phyloP scores from a whole-genome alignment of 2,329 filamentous ascomycete genomes.

The Aspergillus aculeatus region DNA sequence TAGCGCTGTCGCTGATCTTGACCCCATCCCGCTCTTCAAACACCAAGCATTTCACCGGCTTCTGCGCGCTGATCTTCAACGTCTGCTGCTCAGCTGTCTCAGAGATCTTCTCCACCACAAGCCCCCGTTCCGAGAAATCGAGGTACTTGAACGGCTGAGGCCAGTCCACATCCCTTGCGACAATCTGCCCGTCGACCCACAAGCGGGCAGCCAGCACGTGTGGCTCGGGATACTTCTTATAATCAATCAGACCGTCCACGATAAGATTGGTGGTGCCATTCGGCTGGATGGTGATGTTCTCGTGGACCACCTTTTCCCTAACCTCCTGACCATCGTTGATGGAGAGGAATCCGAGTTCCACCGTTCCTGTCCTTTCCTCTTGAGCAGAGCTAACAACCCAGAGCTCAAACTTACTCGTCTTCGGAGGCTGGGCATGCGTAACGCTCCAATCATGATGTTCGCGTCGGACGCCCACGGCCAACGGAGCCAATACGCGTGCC shows the following conservation, averaged over 20 bases:
- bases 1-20: slow-evolving; percentile 54
- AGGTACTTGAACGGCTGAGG: slow-evolving; percentile 62
- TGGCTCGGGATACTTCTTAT: slow-evolving; percentile 50
- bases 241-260: slow-evolving; percentile 52
- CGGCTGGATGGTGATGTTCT: slow-evolving; percentile 48
- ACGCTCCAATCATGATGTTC: slow-evolving; percentile 61
- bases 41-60: slow-evolving; percentile 60
- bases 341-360: slow-evolving; percentile 52
- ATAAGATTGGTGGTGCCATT: slow-evolving; percentile 56
- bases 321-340: slow-evolving; percentile 56
- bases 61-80: slow-evolving; percentile 48
- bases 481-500: slow-evolving; percentile 55
- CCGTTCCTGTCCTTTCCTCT: slow-evolving; percentile 30
- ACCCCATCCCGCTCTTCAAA: slow-evolving; percentile 59
- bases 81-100: slow-evolving; percentile 23
- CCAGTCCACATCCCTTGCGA: slow-evolving; percentile 59
- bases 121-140: slow-evolving; percentile 51
- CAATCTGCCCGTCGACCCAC: slow-evolving; percentile 52
- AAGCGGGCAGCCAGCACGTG: slow-evolving; percentile 55
- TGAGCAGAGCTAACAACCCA: slow-evolving; percentile 57
- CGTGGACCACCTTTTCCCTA: slow-evolving; percentile 50
- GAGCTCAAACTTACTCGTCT: slow-evolving; percentile 53
- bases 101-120: slow-evolving; percentile 45
- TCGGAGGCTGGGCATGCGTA: slow-evolving; percentile 56
- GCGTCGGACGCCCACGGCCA: slow-evolving; percentile 58